Conservation (phyloP, 441 rosid species). For the Biscutella laevigata region DNA sequence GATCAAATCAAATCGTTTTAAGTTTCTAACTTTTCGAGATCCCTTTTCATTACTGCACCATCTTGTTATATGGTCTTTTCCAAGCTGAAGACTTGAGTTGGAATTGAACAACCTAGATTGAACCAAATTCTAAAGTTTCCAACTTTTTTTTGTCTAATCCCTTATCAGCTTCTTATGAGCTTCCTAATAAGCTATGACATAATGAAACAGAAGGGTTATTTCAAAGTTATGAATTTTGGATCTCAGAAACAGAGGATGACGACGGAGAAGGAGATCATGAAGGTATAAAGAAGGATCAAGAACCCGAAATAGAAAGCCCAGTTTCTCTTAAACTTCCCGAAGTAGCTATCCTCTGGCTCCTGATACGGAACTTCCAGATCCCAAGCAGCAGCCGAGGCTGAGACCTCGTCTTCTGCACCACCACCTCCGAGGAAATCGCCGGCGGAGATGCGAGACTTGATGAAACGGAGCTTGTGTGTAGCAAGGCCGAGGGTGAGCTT, state of each 20-base stretch:
- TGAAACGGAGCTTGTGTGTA: slow-evolving; percentile 70
- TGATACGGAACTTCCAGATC: slow-evolving; percentile 94
- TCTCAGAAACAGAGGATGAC: slow-evolving; percentile 67
- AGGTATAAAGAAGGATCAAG: slow-evolving; percentile 68
- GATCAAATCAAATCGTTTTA: too few species aligned
- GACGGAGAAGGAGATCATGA: slow-evolving; percentile 76
- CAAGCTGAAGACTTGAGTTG: too few species aligned
- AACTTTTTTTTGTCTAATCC: not conserved
- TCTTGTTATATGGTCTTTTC: too few species aligned
- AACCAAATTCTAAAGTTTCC: not conserved
- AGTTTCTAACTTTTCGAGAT: too few species aligned
- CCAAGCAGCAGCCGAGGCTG: slow-evolving; percentile 26
- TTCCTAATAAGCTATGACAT: not conserved
- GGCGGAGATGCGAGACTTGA: slow-evolving; percentile 45
- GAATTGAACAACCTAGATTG: not conserved
- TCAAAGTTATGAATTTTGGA: not conserved
- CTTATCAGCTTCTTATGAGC: not conserved
- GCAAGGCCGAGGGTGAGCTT: slow-evolving; percentile 89
- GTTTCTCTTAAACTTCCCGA: slow-evolving; percentile 86
- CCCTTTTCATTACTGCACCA: too few species aligned
- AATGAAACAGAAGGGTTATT: not conserved
- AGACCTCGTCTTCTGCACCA: slow-evolving; percentile 30
- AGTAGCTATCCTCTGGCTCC: slow-evolving; percentile 86
- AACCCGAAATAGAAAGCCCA: slow-evolving; percentile 92
- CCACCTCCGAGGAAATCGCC: slow-evolving; percentile 37